These are phyloP conservation scores for Phoma herbarum DNA, from an alignment of 2,329 filamentous ascomycete genomes.

Conservation along the genomic window DNA sequence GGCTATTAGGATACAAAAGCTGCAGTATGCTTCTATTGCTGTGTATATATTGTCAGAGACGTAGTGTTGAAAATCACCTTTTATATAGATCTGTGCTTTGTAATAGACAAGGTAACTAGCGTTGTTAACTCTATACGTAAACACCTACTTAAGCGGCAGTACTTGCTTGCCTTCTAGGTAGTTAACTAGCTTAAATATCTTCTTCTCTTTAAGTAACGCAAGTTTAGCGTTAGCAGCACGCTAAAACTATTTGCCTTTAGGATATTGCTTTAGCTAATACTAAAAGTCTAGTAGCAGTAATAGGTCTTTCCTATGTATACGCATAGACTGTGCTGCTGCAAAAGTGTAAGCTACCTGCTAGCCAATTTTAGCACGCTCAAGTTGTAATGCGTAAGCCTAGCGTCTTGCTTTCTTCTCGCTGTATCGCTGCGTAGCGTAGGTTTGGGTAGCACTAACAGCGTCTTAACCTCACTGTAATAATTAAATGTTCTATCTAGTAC, in stretches of 20 bases:
- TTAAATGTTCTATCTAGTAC: background rate
- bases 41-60: too few relatives aligned
- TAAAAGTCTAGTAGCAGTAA: background rate
- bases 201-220: background rate
- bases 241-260: background rate
- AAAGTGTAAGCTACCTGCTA: background rate
- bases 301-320: background rate
- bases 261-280: constrained; percentile 1
- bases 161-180: too few relatives aligned
- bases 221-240: constrained; percentile 1
- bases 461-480: background rate
- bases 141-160: too few relatives aligned
- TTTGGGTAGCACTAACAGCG: background rate
- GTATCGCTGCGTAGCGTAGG: background rate
- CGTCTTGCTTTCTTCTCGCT: constrained; percentile 2
- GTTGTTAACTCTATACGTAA: background rate
- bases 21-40: too few relatives aligned
- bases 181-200: too few relatives aligned
- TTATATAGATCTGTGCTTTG: too few relatives aligned
- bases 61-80: too few relatives aligned
- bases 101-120: too few relatives aligned
- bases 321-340: constrained; percentile 3
- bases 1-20: too few relatives aligned
- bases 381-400: background rate
- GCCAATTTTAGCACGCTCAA: background rate